These are phyloP conservation scores for Yamadazyma triangularis DNA, from an alignment of 1,139 yeast species.

Conservation along the genomic window DNA sequence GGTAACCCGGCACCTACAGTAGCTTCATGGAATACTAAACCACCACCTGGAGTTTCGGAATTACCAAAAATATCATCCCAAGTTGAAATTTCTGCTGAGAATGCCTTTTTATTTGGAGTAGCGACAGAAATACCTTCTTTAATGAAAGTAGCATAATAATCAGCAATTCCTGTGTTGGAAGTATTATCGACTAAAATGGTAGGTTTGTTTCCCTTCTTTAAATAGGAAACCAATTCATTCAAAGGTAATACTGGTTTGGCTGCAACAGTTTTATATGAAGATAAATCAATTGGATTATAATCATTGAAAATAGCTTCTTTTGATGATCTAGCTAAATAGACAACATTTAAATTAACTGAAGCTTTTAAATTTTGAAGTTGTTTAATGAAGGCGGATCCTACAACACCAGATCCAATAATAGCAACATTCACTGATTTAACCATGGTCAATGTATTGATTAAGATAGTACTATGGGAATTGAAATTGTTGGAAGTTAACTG, in stretches of 20 bases:
- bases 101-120: slow-evolving; percentile 97
- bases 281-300: slow-evolving; percentile 65
- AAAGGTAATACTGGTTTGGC: slow-evolving; percentile 49
- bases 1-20: slow-evolving; percentile 99
- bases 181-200: slow-evolving; percentile 91
- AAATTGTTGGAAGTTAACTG: too few relatives aligned
- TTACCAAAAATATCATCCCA: slow-evolving; percentile 74
- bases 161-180: slow-evolving; percentile 73
- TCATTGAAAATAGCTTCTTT: slow-evolving; percentile 62
- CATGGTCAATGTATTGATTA: slow-evolving; percentile 27
- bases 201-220: slow-evolving; percentile 66
- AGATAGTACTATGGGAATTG: too few relatives aligned
- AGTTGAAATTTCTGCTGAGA: slow-evolving; percentile 68
- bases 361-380: slow-evolving; percentile 63
- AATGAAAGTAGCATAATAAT: slow-evolving; percentile 69
- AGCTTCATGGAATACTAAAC: slow-evolving; percentile 93
- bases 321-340: slow-evolving; percentile 71
- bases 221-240: slow-evolving; percentile 55
- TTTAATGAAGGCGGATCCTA: slow-evolving; percentile 76
- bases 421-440: slow-evolving; percentile 69
- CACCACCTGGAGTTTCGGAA: slow-evolving; percentile 52
- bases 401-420: slow-evolving; percentile 89
- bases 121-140: slow-evolving; percentile 85
- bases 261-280: slow-evolving; percentile 54
- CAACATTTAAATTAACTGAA: slow-evolving; percentile 64